Evolutionary conservation across 192 early-diverging fungal genomes (phyloP).

Genomic region (Ambispora gerdemannii): DNA sequence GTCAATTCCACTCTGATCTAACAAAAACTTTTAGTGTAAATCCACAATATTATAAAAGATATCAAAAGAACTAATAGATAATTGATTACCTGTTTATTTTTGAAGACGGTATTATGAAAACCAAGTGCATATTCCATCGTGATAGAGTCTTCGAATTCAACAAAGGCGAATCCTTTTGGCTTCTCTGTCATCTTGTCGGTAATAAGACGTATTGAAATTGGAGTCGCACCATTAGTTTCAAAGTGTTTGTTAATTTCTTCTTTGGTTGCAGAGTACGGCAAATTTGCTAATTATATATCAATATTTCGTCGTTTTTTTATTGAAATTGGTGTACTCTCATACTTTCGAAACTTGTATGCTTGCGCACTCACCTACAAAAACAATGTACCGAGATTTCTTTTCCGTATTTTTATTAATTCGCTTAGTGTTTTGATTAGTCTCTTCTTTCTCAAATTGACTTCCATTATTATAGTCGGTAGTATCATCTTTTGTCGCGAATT

Average conservation of each 20-base stretch:
- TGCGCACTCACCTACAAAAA: too few species aligned
- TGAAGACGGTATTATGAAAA: neutral
- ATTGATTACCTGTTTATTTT: neutral
- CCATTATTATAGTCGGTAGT: too few species aligned
- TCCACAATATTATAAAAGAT: too few species aligned
- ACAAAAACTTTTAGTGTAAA: neutral
- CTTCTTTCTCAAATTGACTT: too few species aligned
- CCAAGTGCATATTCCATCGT: slow-evolving; percentile 28
- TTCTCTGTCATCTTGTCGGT: slow-evolving; percentile 58
- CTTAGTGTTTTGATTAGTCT: too few species aligned
- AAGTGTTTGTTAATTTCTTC: neutral
- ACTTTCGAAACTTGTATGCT: too few species aligned
- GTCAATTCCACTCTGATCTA: neutral
- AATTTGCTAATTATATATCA: too few species aligned
- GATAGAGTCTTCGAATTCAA: slow-evolving; percentile 85
- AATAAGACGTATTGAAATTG: slow-evolving; percentile 55
- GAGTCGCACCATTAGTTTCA: neutral
- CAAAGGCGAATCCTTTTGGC: slow-evolving; percentile 89
- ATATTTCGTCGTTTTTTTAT: too few species aligned
- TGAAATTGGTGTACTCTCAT: too few species aligned
- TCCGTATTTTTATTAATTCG: too few species aligned
- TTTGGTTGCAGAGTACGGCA: neutral
- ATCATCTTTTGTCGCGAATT: too few species aligned
- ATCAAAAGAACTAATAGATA: neutral
- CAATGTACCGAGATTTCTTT: too few species aligned